A percentile compares a stretch with the other conserved stretches of the same genome.
Conservation (phyloP, 1,284 basidiomycete genomes). For the Flammula alnicola region DNA sequence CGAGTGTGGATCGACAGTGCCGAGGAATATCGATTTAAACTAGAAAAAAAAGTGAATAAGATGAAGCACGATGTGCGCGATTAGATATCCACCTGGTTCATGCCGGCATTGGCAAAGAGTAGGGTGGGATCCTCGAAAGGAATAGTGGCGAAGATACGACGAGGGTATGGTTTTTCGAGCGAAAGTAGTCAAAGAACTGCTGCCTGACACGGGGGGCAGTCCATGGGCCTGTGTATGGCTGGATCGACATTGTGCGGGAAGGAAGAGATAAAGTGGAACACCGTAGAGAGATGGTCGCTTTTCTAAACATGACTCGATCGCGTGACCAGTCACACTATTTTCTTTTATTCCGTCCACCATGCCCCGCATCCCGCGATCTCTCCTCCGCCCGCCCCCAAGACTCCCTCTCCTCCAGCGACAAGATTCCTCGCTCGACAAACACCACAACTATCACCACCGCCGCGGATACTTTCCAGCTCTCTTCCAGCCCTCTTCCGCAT, state of each 20-base stretch:
- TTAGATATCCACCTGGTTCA: constrained; percentile 80
- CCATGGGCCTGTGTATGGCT: constrained; percentile 49
- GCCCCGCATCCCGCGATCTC: constrained; percentile 31
- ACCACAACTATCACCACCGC: constrained; percentile 11
- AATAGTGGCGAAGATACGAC: constrained; percentile 92
- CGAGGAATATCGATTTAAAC: constrained; percentile 97
- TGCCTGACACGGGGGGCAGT: constrained; percentile 80
- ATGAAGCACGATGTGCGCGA: not conserved
- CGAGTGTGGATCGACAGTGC: constrained; percentile 92
- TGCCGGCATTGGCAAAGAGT: constrained; percentile 97
- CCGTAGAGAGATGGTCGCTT: constrained; percentile 11
- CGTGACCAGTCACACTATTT: constrained; percentile 21
- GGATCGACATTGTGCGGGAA: constrained; percentile 32
- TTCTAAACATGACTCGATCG: constrained; percentile 22
- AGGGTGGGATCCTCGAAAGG: constrained; percentile 98
- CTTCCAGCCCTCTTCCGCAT: constrained; percentile 15
- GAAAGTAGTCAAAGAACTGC: constrained; percentile 79
- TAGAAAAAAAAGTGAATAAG: constrained; percentile 34
- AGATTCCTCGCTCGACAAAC: constrained; percentile 20
- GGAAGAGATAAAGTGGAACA: constrained; percentile 14
- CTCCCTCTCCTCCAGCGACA: constrained; percentile 21
- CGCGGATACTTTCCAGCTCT: constrained; percentile 7
- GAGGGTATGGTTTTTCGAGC: constrained; percentile 82
- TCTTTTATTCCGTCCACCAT: constrained; percentile 23
- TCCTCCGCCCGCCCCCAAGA: constrained; percentile 24